Base-by-base conservation (phyloP, 177 flowering plant genomes). In the Vitis hybrid region DNA sequence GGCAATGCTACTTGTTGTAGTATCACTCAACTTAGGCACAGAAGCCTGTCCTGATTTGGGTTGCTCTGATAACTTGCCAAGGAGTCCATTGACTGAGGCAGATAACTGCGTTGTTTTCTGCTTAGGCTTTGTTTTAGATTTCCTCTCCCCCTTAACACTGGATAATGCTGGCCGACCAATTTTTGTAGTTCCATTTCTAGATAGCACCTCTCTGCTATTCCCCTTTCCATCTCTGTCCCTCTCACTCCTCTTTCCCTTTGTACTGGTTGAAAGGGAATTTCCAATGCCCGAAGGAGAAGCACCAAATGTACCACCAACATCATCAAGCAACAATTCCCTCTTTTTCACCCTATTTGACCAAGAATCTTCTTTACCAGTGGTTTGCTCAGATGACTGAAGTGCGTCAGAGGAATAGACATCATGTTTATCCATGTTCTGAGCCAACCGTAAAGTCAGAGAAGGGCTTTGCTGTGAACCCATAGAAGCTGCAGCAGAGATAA, bases 241-340 rank as follows among this genome's bases (percentile, higher is more conserved):
- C 75, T 87, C 97, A 78, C 93, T 93, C 82, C 97, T 85, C 84
- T 93, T 93, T 73, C 98, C 96, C 77, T 93, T 93, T 11, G 90
- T 80, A 78, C 89, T 88, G 78, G 89, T 82, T 69, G 81, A 59
- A 69, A 90, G 85, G 22, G 90, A 73, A 71, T 78, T 77, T 66
- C 87, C 90, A 58, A 85, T 78, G 66, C 84, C 86, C 65, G 89
- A 76, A 12, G 81, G 76, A 48, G 86, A 79, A 64, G 72, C 66
- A 68, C 85, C 75, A 71, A 66, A 33, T n/a, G 78, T 51, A 72
- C 85, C 81, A 74, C 86, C 88, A 68, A 80, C 90, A 80, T 89
- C 95, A 79, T 90, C 92, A 59, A 91, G 90, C 51, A 80, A 80
- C 77, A 91, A 69, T 76, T 93, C 97, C 79, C 89, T 89, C 83